A percentile compares a stretch with the other conserved stretches of the same genome.
These are phyloP conservation scores for Sphagnurus paluster DNA, from an alignment of 1,284 basidiomycete genomes.

Conservation along the genomic window DNA sequence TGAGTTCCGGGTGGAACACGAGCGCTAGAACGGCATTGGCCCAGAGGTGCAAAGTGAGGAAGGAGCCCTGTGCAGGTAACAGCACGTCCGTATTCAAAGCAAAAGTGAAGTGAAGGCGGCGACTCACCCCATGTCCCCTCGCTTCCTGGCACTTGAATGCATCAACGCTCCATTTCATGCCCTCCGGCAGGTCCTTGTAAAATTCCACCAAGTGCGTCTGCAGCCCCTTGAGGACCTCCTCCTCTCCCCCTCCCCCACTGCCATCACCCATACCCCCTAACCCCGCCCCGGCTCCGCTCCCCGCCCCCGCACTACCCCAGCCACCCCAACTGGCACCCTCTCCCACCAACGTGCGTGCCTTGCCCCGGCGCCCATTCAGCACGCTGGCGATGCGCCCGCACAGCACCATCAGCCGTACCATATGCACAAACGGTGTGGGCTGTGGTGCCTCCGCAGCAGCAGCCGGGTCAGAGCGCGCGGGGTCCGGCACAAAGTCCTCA, in stretches of 20 bases:
- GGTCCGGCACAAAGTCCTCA: conserved; percentile 14
- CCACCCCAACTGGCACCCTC: too few relatives aligned
- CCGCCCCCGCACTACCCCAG: too few relatives aligned
- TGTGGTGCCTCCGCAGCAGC: conserved; percentile 11
- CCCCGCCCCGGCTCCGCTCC: too few relatives aligned
- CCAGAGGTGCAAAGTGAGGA: conserved; percentile 16
- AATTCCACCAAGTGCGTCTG: conserved; percentile 15
- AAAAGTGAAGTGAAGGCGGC: background rate
- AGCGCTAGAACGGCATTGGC: conserved; percentile 14
- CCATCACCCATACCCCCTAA: too few relatives aligned
- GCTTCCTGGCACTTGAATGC: conserved; percentile 17
- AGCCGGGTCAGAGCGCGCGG: conserved; percentile 7
- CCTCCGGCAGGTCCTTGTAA: conserved; percentile 12
- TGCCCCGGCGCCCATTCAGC: conserved; percentile 14
- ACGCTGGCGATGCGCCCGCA: conserved; percentile 14
- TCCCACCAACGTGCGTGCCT: conserved; percentile 10
- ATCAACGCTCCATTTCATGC: conserved; percentile 18
- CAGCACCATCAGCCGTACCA: conserved; percentile 16
- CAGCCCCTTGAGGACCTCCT: conserved; percentile 7
- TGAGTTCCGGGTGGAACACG: conserved; percentile 16
- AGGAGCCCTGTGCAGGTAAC: conserved; percentile 14
- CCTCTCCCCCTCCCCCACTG: too few relatives aligned
- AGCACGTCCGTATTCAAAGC: background rate
- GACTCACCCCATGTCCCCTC: conserved; percentile 14
- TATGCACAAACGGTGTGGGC: conserved; percentile 14